Conservation (phyloP, 106 monocot genomes). For the Allium cepa region DNA sequence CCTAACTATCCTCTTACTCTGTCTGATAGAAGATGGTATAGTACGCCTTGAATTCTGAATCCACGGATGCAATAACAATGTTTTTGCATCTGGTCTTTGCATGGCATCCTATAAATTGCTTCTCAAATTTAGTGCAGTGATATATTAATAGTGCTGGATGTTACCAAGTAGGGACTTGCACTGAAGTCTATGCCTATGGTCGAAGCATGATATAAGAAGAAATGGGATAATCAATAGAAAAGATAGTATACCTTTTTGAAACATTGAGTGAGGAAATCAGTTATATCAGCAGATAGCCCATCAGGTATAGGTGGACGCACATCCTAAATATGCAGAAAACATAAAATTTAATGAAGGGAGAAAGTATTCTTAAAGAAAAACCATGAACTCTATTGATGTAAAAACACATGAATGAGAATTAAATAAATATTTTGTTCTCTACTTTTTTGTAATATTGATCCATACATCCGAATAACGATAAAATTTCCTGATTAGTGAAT, state of each 20-base stretch:
- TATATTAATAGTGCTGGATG: neutral
- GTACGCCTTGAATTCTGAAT: constrained; percentile 83
- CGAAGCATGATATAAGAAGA: no score
- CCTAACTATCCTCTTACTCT: constrained; percentile 45
- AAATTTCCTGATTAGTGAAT: no score
- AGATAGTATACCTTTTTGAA: constrained; percentile 65
- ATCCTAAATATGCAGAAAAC: constrained; percentile 32
- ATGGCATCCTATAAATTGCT: constrained; percentile 74
- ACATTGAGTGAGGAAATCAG: constrained; percentile 92
- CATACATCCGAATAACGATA: no score
- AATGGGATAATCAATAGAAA: neutral
- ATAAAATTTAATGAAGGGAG: no score
- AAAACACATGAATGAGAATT: no score
- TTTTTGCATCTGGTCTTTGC: constrained; percentile 97
- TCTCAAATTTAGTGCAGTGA: constrained; percentile 12
- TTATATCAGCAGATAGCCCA: constrained; percentile 77
- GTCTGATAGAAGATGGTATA: constrained; percentile 55
- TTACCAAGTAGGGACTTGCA: neutral
- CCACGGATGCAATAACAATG: constrained; percentile 84
- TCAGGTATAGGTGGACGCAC: constrained; percentile 91
- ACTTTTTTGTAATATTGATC: no score
- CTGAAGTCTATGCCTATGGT: no score
- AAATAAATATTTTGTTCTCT: no score
- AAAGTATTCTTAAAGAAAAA: no score
- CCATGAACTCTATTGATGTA: no score